Evolutionary conservation across 306 rosid genomes (phyloP).

Genomic region (Inga oerstediana): DNA sequence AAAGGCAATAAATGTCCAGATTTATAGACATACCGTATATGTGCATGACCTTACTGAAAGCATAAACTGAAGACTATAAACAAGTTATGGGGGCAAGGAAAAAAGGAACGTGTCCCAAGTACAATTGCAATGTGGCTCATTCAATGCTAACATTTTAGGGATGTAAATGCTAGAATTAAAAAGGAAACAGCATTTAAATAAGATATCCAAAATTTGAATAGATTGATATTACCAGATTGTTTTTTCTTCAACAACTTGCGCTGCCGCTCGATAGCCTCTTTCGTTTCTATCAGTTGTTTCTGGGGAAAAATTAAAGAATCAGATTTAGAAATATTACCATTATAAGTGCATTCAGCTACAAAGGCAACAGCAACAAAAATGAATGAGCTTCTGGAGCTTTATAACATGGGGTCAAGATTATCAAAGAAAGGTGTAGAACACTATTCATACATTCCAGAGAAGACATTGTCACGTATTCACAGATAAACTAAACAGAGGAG

Average conservation of each 20-base stretch:
- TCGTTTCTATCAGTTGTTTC: conserved; percentile 87
- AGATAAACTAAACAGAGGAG: conserved; percentile 11
- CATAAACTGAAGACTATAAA: conserved; percentile 19
- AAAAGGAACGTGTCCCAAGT: conserved; percentile 1
- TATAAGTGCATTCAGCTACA: neutral
- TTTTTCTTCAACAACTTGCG: conserved; percentile 92
- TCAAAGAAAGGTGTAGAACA: neutral
- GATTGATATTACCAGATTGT: conserved; percentile 61
- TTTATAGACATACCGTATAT: neutral
- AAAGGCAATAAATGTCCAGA: neutral
- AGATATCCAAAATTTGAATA: neutral
- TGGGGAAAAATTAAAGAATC: conserved; percentile 33
- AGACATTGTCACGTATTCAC: conserved; percentile 12
- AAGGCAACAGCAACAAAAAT: conserved; percentile 10
- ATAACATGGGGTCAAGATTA: neutral
- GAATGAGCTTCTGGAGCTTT: neutral
- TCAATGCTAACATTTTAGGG: conserved; percentile 13
- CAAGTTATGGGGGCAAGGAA: neutral
- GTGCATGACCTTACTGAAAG: conserved; percentile 5
- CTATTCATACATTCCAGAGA: conserved; percentile 1
- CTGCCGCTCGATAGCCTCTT: conserved; percentile 91
- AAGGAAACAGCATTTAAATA: conserved; percentile 1
- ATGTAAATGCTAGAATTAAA: conserved; percentile 27
- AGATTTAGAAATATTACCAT: neutral
- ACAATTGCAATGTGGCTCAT: neutral